phyloP scores from a whole-genome alignment of 371 early-diverging fungal genomes.

The Chytridium lagenaria region DNA sequence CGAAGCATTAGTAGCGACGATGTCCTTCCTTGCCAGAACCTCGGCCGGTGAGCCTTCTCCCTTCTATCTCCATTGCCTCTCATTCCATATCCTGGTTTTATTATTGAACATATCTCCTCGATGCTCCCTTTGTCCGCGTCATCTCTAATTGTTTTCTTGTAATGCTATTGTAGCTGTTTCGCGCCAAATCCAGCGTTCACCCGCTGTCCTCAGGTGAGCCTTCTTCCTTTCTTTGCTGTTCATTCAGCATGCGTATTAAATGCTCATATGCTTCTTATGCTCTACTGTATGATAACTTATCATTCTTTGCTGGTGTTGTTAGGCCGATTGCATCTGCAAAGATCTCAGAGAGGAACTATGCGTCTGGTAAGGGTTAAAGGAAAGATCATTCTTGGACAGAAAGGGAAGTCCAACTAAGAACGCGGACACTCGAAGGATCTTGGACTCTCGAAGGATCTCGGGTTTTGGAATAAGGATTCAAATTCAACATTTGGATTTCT shows the following conservation, averaged over 20 bases:
- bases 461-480: no score
- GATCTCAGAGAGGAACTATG: constrained; percentile 12
- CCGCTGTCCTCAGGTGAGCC: background rate
- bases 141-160: no score
- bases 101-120: no score
- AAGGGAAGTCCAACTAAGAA: background rate
- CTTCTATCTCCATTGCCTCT: background rate
- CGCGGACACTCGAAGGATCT: no score
- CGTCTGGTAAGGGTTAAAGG: background rate
- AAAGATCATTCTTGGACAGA: background rate
- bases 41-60: background rate
- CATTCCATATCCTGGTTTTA: background rate
- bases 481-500: no score
- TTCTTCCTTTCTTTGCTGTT: background rate
- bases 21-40: constrained; percentile 14
- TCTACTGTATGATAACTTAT: background rate
- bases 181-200: background rate
- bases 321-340: background rate
- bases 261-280: no score
- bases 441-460: no score
- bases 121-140: no score
- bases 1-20: no score
- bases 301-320: background rate
- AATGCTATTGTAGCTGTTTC: background rate
- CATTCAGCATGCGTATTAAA: background rate